Conservation (phyloP, 2,329 filamentous ascomycete species). For the Nectriaceae sp. region DNA sequence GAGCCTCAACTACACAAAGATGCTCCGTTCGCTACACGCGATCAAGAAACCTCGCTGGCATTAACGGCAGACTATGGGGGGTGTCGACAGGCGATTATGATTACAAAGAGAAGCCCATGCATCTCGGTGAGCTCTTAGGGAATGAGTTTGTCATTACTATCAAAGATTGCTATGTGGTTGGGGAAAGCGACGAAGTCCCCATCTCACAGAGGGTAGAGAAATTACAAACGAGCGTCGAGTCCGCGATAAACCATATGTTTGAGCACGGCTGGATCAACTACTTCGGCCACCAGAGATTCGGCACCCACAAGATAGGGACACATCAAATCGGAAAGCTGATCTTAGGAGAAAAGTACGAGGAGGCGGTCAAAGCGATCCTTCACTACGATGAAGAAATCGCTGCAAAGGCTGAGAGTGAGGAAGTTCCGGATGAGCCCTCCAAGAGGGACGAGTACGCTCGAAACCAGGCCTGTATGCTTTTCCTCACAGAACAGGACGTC, state of each 20-base stretch:
- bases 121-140: slow-evolving; percentile 80
- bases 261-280: slow-evolving; percentile 92
- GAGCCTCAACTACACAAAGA: slow-evolving; percentile 82
- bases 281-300: slow-evolving; percentile 96
- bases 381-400: slow-evolving; percentile 67
- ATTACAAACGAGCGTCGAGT: slow-evolving; percentile 45
- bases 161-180: slow-evolving; percentile 73
- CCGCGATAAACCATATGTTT: slow-evolving; percentile 67
- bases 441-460: slow-evolving; percentile 77
- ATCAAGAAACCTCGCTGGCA: slow-evolving; percentile 60
- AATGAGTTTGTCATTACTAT: slow-evolving; percentile 94
- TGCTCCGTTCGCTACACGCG: slow-evolving; percentile 63
- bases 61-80: slow-evolving; percentile 66
- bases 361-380: slow-evolving; percentile 76
- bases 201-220: slow-evolving; percentile 31
- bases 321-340: slow-evolving; percentile 84
- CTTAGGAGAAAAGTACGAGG: slow-evolving; percentile 77
- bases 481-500: slow-evolving; percentile 55
- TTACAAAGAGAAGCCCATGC: slow-evolving; percentile 70
- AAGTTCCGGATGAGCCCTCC: slow-evolving; percentile 47
- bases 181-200: slow-evolving; percentile 32
- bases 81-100: slow-evolving; percentile 78
- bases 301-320: slow-evolving; percentile 82
- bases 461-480: slow-evolving; percentile 76
- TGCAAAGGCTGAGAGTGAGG: slow-evolving; percentile 42